These are phyloP conservation scores for Monosporascus cannonballus DNA, from an alignment of 2,329 filamentous ascomycete species.

Conservation along the genomic window DNA sequence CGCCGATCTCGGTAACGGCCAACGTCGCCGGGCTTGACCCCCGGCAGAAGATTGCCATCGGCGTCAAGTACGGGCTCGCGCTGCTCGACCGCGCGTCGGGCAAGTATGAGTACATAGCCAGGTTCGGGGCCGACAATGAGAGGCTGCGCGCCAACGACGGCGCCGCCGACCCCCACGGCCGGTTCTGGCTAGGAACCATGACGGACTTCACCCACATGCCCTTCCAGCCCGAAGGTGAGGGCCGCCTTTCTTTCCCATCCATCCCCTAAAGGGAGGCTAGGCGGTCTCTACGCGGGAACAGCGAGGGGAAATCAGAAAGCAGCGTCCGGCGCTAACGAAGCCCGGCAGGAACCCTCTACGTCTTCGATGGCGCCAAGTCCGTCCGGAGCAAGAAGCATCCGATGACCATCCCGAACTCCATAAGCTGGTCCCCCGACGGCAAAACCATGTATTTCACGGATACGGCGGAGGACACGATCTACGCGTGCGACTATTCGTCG, in stretches of 20 bases:
- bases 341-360: conserved; percentile 60
- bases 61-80: conserved; percentile 77
- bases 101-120: conserved; percentile 46
- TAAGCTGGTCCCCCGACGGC: conserved; percentile 70
- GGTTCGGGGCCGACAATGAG: conserved; percentile 39
- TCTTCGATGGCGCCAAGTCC: conserved; percentile 58
- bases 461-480: conserved; percentile 64
- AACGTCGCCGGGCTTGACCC: conserved; percentile 65
- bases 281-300: too few relatives aligned
- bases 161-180: conserved; percentile 69
- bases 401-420: conserved; percentile 76
- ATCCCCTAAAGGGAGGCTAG: too few relatives aligned
- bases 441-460: conserved; percentile 80
- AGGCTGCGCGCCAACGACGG: conserved; percentile 74
- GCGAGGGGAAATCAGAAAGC: too few relatives aligned
- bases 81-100: conserved; percentile 60
- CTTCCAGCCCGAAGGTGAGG: conserved; percentile 53
- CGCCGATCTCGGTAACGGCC: conserved; percentile 61
- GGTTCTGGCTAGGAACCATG: conserved; percentile 85
- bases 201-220: conserved; percentile 59
- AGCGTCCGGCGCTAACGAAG: not conserved
- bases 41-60: conserved; percentile 63
- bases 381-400: conserved; percentile 52
- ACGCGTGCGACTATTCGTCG: conserved; percentile 66
- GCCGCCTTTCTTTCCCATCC: not conserved